Evolutionary conservation across 2,329 filamentous ascomycete genomes (phyloP), one percentile per base, ranked within the genome.

Genomic region (Dactylella cylindrospora): DNA sequence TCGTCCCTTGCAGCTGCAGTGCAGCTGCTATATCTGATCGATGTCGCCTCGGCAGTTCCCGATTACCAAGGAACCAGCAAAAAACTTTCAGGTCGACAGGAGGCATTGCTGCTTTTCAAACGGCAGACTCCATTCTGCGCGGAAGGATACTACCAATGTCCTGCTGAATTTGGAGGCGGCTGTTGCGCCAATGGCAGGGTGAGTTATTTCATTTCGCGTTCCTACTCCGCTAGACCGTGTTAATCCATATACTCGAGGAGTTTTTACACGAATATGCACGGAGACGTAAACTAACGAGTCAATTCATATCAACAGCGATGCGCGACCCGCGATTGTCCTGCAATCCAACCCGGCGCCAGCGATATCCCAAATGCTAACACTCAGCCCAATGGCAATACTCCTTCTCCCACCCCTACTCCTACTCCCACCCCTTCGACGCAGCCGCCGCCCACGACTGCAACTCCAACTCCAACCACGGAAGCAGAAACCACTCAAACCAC

Each of bases 51-150:
- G 10, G 57, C 57, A 13, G 31, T 62, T 20, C 38, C 49, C n/a
- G 49, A 62, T 7, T 62, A 61, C 28, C 35, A 31, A 25, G 41
- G 29, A 9, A 10, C 5, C 15, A 36, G 20, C 13, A 49, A 54
- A 6, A 50, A 38, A 38, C 43, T 62, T 6, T 19, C 39, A 3
- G 43, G 43, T 20, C 49, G 57, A 9, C 49, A 43, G 7, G 57
- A 62, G 28, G 57, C 57, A 49, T 39, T 62, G 57, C 35, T 62
- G 25, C 33, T 62, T 3, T 62, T 44, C 23, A 62, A 62, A 12
- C 49, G 57, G 15, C 57, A 62, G 38, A 36, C 12, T 10, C 15
- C 49, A 13, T 36, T 23, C 12, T 61, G 57, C 23, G 3, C 10
- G 12, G 17, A 29, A 2, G 57, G 57, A 10, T 62, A 44, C 23